Evolutionary conservation across 2,329 filamentous ascomycete species (phyloP), one percentile per base, ranked within the genome.

Genomic region (Bisporella sp.): DNA sequence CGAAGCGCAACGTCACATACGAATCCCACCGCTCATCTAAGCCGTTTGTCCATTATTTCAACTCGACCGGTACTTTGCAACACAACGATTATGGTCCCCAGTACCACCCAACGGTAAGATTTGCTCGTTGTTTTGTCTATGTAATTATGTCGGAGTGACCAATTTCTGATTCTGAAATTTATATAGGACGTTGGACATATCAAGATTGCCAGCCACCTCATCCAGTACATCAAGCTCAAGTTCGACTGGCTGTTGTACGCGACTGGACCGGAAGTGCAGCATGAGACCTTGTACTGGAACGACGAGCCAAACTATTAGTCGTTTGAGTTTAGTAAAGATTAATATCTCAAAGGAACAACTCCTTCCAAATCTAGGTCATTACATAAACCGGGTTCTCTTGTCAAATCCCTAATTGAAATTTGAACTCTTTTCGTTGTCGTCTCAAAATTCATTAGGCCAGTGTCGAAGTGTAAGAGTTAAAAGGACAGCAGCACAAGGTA

Each of bases 1-100:
- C 64, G 8, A 62, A 65, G 31, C 71, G 63, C 13, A 70, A 71
- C 47, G 66, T 60, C 28, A 70, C 64, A 1, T 65, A 60, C 29
- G 60, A 50, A 2, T 63, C 65, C 1, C 55, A 66, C 48, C 61
- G 52, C 28, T 59, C 61, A 9, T 60, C 59, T 37, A 45, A 45
- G 4, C 62, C 61, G 61, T 82, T 79, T 48, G 76, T 83, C 31
- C 74, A 81, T 58, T 79, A 80, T 57, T 83, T 84, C 66, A 78
- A 81, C 58, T 81, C 76, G 0, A 77, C 72, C 7, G 79, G 79
- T 1, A 77, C 83, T 42, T 60, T 84, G 56, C 76, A 82, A 56
- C 77, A 83, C 58, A 82, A 82, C 55, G 79, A 82, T 59, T 78
- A 81, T 52, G 73, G 70, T 2, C 78, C 79, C 5, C 70, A 73